Base-by-base conservation (phyloP, 2,329 filamentous ascomycete species). In the Paraconiothyrium brasiliense region DNA sequence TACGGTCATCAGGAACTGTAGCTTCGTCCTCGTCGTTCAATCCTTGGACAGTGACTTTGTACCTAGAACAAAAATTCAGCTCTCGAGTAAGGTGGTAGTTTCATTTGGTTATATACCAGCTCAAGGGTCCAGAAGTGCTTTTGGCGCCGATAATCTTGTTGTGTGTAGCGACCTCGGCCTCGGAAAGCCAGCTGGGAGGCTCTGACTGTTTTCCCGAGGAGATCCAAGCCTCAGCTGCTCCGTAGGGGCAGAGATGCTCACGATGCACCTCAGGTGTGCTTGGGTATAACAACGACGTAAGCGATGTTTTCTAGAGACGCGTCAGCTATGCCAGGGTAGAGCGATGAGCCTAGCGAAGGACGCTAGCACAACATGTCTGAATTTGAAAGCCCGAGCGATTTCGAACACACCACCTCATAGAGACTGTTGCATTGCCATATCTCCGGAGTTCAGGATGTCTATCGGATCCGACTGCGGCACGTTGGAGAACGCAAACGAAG, bases 11-110 rank as follows among this genome's bases (percentile, higher is more conserved):
- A 9, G 46, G 46, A 24, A 48, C 10, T 8, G 46, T 22, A 30
- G 46, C 22, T 48, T 48, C 46, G 11, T 48, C 46, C 16, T 48
- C 46, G 46, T 30, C 46, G 22, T 48, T 48, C 27, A 48, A 27
- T 4, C 46, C 46, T 30, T 24, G 46, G 7, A 48, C 22, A 32
- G 46, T 48, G 22, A 30, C 46, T 24, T 27, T 48, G 46, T 48
- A 48, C 46, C 46, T 48, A 30, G 46, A 13, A 10, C 46, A 30
- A 16, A 13, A 8, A 32, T 7, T 48, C 9, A 48, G 46, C 22
- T 48, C 14, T 30, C 6, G 22, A 6, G 5, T 10, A 48, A 6
- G 9, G 14, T 13, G 22, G 10, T 24, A 47, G 20, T 48, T 30
- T 6, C 10, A 14, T 11, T 6, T 3, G 46, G 24, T 27, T 27